Base-by-base conservation (phyloP, 2,329 filamentous ascomycete genomes). In the Diplodia scrobiculata region DNA sequence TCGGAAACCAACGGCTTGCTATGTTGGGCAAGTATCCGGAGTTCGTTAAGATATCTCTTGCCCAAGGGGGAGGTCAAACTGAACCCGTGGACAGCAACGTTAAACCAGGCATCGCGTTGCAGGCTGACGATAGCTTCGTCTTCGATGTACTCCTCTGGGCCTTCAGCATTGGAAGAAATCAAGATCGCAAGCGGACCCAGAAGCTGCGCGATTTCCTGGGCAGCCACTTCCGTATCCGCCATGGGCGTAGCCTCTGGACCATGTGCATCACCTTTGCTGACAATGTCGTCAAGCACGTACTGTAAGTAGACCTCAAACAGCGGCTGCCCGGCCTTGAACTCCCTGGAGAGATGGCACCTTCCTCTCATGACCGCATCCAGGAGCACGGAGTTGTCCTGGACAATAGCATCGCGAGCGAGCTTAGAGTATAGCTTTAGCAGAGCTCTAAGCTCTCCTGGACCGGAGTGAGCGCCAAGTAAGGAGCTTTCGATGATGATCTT, bases 101-200 rank as follows among this genome's bases (percentile, higher is more conserved):
- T 99, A 80, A 97, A 98, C 95, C 95, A 99, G 5, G 92, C 91
- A 81, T 99, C 93, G 63, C 94, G 88, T 70, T 95, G 85, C 66
- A 96, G 80, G 29, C 87, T 85, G 68, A 90, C 85, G 7, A 87
- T 86, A 5, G 73, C 74, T 36, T 83, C 73, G 34, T 79, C 74
- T 14, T 81, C 76, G 47, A 78, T 74, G 21, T 78, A 72, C 67
- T 94, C 88, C 62, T 93, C 89, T 63, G 90, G 86, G 65, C 79
- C 79, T 66, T 68, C 70, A 63, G 69, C 73, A 66, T 74, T 78
- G 65, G 76, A 75, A 9, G 91, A 89, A 76, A 96, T 90, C 63
- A 99, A 84, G 1, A 92, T 83, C 7, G 95, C 91, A n/a, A 99
- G 82, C 13, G 95, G 95, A 67, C 90, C 89, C 53, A 99, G 82